These are phyloP conservation scores for Candolleomyces efflorescens DNA, from an alignment of 768 basidiomycete species.

Conservation along the genomic window DNA sequence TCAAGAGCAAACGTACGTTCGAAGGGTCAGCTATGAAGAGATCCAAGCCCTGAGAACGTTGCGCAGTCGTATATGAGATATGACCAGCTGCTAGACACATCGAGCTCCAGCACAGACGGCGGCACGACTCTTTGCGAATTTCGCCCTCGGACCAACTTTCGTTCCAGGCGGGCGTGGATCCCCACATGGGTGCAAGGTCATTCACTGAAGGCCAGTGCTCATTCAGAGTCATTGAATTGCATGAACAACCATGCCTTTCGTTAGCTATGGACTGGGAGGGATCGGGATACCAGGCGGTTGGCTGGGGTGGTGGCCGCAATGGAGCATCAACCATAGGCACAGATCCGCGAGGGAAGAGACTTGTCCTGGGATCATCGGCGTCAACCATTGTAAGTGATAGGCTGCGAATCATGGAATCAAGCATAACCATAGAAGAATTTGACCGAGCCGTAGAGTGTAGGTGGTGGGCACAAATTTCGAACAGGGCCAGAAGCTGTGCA, in stretches of 20 bases:
- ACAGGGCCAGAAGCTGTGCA: slow-evolving; percentile 59
- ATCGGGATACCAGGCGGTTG: slow-evolving; percentile 16
- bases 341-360: slow-evolving; percentile 42
- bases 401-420: slow-evolving; percentile 65
- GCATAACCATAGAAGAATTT: slow-evolving; percentile 51
- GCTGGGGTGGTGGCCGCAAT: background rate
- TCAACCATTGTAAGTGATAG: slow-evolving; percentile 60
- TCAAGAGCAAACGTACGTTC: slow-evolving; percentile 44
- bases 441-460: slow-evolving; percentile 49
- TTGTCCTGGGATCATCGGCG: slow-evolving; percentile 46
- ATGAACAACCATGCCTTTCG: slow-evolving; percentile 34
- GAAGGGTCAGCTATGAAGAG: slow-evolving; percentile 59
- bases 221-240: slow-evolving; percentile 46
- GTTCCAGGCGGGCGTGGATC: slow-evolving; percentile 61
- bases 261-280: background rate
- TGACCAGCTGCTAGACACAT: slow-evolving; percentile 62
- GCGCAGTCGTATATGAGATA: slow-evolving; percentile 53
- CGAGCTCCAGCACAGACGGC: slow-evolving; percentile 71
- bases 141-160: slow-evolving; percentile 55
- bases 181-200: slow-evolving; percentile 61
- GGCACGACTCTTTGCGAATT: slow-evolving; percentile 65
- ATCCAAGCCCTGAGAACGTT: slow-evolving; percentile 33
- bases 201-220: slow-evolving; percentile 44
- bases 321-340: slow-evolving; percentile 38
- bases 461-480: slow-evolving; percentile 71